Evolutionary conservation across 768 basidiomycete genomes (phyloP).

Genomic region (Leccinum subtestaceum): DNA sequence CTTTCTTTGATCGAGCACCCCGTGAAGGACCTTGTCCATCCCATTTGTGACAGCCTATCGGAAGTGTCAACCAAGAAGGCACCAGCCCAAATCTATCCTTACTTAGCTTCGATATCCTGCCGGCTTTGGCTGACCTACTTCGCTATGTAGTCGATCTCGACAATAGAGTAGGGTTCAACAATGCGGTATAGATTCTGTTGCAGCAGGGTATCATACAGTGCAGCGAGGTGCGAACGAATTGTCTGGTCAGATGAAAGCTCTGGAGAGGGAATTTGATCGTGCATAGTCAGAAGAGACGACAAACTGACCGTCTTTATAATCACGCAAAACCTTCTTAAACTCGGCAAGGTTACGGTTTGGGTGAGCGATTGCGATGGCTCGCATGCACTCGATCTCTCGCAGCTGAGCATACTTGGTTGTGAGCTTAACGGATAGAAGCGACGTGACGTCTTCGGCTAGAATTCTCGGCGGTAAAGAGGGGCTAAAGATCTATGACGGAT

Average conservation of each 20-base stretch:
- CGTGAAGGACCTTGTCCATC: conserved; percentile 92
- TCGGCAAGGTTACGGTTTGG: conserved; percentile 85
- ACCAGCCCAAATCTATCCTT: conserved; percentile 23
- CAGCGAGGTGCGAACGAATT: conserved; percentile 90
- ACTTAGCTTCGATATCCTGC: conserved; percentile 91
- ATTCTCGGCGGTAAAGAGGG: not conserved
- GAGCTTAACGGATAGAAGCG: conserved; percentile 82
- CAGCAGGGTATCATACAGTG: conserved; percentile 92
- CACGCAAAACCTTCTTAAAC: conserved; percentile 83
- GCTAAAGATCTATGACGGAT: not conserved
- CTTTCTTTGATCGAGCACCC: conserved; percentile 94
- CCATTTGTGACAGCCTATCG: conserved; percentile 87
- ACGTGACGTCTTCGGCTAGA: conserved; percentile 91
- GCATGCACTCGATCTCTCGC: conserved; percentile 95
- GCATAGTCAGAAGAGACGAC: not conserved
- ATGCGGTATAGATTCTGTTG: conserved; percentile 95
- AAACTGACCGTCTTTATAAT: conserved; percentile 73
- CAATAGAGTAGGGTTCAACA: conserved; percentile 92
- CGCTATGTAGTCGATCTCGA: conserved; percentile 90
- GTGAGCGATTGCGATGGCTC: conserved; percentile 91
- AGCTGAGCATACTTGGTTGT: conserved; percentile 84
- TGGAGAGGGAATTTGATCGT: conserved; percentile 27
- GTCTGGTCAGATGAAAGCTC: conserved; percentile 95
- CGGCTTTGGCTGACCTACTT: conserved; percentile 81
- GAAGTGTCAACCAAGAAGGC: conserved; percentile 4